Percentiles rank a stretch among this genome's conserved stretches.
These are phyloP conservation scores for Aspergillus quadrilineatus DNA, from an alignment of 2,329 filamentous ascomycete genomes.

Conservation along the genomic window DNA sequence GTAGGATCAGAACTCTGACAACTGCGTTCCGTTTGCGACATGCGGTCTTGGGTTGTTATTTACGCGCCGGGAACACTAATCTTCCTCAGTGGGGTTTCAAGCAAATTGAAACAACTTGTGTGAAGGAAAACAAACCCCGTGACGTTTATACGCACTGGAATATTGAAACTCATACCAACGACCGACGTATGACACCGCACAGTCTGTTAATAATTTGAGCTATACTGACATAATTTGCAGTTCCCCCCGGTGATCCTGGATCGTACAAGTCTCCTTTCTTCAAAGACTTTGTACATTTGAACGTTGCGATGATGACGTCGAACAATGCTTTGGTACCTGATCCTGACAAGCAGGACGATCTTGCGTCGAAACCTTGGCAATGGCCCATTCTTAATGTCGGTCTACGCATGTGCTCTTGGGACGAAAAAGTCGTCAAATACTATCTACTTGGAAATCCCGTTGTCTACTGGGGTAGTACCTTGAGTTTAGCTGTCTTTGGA, in stretches of 20 bases:
- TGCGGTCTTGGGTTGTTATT: slow-evolving; percentile 79
- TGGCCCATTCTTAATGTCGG: slow-evolving; percentile 96
- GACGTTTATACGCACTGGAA: slow-evolving; percentile 99
- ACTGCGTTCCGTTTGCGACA: slow-evolving; percentile 90
- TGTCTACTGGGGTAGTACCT: slow-evolving; percentile 92
- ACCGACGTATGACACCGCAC: slow-evolving; percentile 66
- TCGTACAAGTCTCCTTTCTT: slow-evolving; percentile 96
- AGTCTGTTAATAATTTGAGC: neutral
- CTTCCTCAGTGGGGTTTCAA: slow-evolving; percentile 99
- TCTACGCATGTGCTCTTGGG: slow-evolving; percentile 98
- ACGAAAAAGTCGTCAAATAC: slow-evolving; percentile 93
- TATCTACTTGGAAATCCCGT: slow-evolving; percentile 96
- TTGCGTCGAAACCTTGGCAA: slow-evolving; percentile 96
- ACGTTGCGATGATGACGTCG: slow-evolving; percentile 99
- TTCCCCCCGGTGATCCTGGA: slow-evolving; percentile 83
- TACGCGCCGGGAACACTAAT: slow-evolving; percentile 92
- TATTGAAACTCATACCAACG: slow-evolving; percentile 91
- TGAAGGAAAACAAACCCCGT: slow-evolving; percentile 85
- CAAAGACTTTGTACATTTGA: slow-evolving; percentile 95
- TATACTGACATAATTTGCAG: slow-evolving; percentile 45
- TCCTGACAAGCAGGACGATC: slow-evolving; percentile 97
- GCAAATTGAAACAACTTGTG: slow-evolving; percentile 96
- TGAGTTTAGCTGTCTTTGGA: slow-evolving; percentile 70
- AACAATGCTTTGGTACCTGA: slow-evolving; percentile 98
- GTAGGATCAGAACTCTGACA: slow-evolving; percentile 83